A percentile compares a stretch with the other conserved stretches of the same genome.
phyloP scores from a whole-genome alignment of 176 grass and related monocot species.

The Oropetium thomaeum region DNA sequence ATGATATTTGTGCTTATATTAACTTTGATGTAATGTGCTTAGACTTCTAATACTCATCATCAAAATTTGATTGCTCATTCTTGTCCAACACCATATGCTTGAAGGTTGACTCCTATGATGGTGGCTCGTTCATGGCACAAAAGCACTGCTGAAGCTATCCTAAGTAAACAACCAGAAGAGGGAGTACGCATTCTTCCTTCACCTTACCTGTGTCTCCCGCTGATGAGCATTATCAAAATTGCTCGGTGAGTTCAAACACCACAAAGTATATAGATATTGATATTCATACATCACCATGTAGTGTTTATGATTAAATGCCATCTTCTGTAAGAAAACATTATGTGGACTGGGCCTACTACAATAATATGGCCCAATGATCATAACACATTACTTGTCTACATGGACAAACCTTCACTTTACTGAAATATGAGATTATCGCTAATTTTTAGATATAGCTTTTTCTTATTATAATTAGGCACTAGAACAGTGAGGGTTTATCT shows the following conservation, averaged over 20 bases:
- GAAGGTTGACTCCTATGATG: slow-evolving; percentile 83
- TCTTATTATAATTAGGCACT: not conserved
- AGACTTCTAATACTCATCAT: not conserved
- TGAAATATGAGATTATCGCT: too few relatives aligned
- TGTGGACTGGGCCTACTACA: too few relatives aligned
- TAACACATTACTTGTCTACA: not conserved
- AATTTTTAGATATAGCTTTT: not conserved
- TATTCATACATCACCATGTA: not conserved
- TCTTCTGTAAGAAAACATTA: not conserved
- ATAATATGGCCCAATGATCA: too few relatives aligned
- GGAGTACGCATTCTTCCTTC: slow-evolving; percentile 64
- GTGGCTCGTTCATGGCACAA: slow-evolving; percentile 97
- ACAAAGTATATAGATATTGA: not conserved
- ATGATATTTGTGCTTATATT: not conserved
- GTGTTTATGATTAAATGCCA: not conserved
- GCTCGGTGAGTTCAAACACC: slow-evolving; percentile 63
- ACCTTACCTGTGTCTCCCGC: slow-evolving; percentile 70
- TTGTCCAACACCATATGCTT: slow-evolving; percentile 24
- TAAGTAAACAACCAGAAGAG: slow-evolving; percentile 70
- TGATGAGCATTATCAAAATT: slow-evolving; percentile 98
- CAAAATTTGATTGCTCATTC: not conserved
- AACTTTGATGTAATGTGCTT: not conserved
- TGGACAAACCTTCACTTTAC: too few relatives aligned
- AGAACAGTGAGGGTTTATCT: not conserved
- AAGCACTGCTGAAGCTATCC: slow-evolving; percentile 57